A percentile compares a stretch with the other conserved stretches of the same genome.
These are phyloP conservation scores for Neurospora tetraspora DNA, from an alignment of 495 filamentous ascomycete genomes.

Conservation along the genomic window DNA sequence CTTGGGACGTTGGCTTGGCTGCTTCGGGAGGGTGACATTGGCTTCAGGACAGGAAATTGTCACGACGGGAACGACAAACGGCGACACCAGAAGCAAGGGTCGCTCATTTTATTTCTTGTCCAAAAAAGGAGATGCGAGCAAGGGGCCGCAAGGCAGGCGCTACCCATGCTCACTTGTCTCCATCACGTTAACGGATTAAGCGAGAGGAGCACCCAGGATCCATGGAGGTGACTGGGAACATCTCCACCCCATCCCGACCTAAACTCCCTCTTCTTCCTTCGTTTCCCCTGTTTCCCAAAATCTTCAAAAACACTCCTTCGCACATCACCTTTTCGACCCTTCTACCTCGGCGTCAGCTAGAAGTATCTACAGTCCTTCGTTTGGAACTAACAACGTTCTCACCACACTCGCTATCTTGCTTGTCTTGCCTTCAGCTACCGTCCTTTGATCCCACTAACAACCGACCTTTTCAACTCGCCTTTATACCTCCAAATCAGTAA, in stretches of 20 bases:
- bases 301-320: neutral
- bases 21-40: neutral
- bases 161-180: neutral
- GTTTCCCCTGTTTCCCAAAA: neutral
- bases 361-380: conserved; percentile 1
- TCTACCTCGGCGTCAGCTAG: neutral
- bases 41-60: neutral
- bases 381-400: neutral
- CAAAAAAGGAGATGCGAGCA: neutral
- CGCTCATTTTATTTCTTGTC: neutral
- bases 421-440: neutral
- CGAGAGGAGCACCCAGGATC: neutral
- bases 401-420: neutral
- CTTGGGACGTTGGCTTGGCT: neutral
- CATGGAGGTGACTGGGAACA: neutral
- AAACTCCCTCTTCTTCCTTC: neutral
- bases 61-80: neutral
- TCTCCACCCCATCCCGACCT: neutral
- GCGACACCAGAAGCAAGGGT: neutral
- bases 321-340: neutral
- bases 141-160: neutral
- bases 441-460: neutral
- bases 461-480: too few species aligned
- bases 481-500: conserved; percentile 1
- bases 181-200: neutral